phyloP scores from a whole-genome alignment of 352 stramenopile genomes.

The Phytophthora constricta region DNA sequence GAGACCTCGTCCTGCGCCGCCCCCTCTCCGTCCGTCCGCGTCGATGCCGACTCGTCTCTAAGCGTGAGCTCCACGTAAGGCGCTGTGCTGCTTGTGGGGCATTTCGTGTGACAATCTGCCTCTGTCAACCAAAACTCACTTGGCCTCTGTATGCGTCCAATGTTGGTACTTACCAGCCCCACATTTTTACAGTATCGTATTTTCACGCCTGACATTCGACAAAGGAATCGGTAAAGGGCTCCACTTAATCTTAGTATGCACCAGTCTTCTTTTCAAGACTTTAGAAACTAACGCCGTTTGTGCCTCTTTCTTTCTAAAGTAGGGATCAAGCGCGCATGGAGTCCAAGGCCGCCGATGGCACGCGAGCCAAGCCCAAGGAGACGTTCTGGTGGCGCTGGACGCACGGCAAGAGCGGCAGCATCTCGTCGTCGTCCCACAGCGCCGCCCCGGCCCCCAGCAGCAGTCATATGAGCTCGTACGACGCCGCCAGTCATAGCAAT shows the following conservation, averaged over 20 bases:
- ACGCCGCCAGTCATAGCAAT: conserved; percentile 22
- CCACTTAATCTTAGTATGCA: neutral
- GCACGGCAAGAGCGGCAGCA: conserved; percentile 71
- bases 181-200: neutral
- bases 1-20: conserved; percentile 1
- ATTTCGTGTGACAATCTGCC: conserved; percentile 1
- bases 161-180: no score
- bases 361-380: conserved; percentile 33
- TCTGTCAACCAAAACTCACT: conserved; percentile 13
- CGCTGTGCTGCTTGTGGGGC: no score
- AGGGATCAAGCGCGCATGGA: conserved; percentile 36
- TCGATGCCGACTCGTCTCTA: conserved; percentile 33
- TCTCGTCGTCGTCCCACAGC: conserved; percentile 59
- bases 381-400: conserved; percentile 79
- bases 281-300: neutral
- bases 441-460: conserved; percentile 26
- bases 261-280: neutral
- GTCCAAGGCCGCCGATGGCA: conserved; percentile 36
- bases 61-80: conserved; percentile 29
- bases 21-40: neutral
- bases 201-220: neutral
- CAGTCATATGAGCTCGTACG: conserved; percentile 11
- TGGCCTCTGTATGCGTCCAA: conserved; percentile 1
- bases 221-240: conserved; percentile 17
- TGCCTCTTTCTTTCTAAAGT: neutral